These are phyloP conservation scores for Strigomonas culicis DNA, from an alignment of 208 protist species.

Conservation along the genomic window DNA sequence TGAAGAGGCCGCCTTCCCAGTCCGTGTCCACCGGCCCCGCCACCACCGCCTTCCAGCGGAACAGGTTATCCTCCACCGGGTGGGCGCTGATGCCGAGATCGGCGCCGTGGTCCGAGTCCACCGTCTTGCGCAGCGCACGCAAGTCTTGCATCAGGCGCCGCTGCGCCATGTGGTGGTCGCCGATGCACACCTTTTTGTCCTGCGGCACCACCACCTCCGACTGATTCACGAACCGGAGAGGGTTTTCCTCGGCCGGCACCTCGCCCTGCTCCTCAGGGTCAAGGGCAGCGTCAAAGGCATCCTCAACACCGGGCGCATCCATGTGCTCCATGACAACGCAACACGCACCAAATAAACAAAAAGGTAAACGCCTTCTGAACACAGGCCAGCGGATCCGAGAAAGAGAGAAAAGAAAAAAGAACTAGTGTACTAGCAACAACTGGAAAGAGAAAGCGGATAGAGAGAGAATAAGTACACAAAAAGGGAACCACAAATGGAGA, in stretches of 20 bases:
- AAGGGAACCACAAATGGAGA: background rate
- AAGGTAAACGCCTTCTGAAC: too few species aligned
- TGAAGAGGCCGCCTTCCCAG: constrained; percentile 91
- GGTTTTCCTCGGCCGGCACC: constrained; percentile 18
- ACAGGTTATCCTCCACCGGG: constrained; percentile 72
- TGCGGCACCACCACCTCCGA: constrained; percentile 16
- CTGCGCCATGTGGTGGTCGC: constrained; percentile 38
- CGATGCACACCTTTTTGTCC: constrained; percentile 23
- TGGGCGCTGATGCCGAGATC: constrained; percentile 49
- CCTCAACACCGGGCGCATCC: too few species aligned
- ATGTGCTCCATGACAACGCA: too few species aligned
- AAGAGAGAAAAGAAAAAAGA: constrained; percentile 14
- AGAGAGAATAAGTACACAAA: constrained; percentile 9
- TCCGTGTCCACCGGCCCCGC: constrained; percentile 65
- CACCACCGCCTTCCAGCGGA: constrained; percentile 86
- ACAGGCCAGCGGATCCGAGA: too few species aligned
- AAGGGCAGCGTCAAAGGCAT: background rate
- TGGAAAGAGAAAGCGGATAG: constrained; percentile 12
- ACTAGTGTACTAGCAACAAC: background rate
- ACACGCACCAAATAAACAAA: too few species aligned
- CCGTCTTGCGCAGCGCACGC: constrained; percentile 32
- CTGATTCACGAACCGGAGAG: constrained; percentile 10
- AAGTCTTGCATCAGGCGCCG: constrained; percentile 78
- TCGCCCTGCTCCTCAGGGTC: background rate
- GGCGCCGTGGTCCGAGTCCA: constrained; percentile 20